phyloP scores from a whole-genome alignment of 2,329 filamentous ascomycete genomes.

The Hypomyces perniciosus region DNA sequence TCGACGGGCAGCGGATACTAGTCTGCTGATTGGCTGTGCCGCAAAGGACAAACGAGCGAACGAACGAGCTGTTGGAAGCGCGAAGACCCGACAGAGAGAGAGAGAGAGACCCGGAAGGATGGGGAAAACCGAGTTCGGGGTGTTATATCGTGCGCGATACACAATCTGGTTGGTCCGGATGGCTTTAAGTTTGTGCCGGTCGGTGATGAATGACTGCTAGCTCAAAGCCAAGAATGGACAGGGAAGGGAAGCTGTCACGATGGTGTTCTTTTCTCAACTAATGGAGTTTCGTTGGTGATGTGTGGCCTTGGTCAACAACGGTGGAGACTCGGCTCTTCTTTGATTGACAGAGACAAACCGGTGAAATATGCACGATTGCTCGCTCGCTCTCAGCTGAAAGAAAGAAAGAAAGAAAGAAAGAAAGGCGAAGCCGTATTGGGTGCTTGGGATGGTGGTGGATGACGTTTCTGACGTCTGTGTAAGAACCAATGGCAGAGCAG shows the following conservation, averaged over 20 bases:
- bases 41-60: not conserved
- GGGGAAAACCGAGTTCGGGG: constrained; percentile 1
- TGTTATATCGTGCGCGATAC: constrained; percentile 1
- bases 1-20: constrained; percentile 8
- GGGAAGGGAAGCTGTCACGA: constrained; percentile 8
- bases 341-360: too few relatives aligned
- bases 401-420: too few relatives aligned
- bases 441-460: too few relatives aligned
- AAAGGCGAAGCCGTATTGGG: too few relatives aligned
- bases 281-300: too few relatives aligned
- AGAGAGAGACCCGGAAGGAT: constrained; percentile 5
- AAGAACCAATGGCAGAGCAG: not conserved
- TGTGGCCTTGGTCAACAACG: too few relatives aligned
- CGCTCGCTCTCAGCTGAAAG: too few relatives aligned
- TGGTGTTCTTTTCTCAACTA: not conserved
- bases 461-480: too few relatives aligned
- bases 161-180: constrained; percentile 6
- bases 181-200: constrained; percentile 11
- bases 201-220: constrained; percentile 7
- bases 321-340: too few relatives aligned
- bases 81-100: constrained; percentile 2
- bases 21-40: constrained; percentile 11
- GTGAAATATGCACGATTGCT: too few relatives aligned
- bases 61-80: not conserved
- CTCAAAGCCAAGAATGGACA: not conserved